These are phyloP conservation scores for Umbilicaria muhlenbergii DNA, from an alignment of 495 filamentous ascomycete species.

Conservation along the genomic window DNA sequence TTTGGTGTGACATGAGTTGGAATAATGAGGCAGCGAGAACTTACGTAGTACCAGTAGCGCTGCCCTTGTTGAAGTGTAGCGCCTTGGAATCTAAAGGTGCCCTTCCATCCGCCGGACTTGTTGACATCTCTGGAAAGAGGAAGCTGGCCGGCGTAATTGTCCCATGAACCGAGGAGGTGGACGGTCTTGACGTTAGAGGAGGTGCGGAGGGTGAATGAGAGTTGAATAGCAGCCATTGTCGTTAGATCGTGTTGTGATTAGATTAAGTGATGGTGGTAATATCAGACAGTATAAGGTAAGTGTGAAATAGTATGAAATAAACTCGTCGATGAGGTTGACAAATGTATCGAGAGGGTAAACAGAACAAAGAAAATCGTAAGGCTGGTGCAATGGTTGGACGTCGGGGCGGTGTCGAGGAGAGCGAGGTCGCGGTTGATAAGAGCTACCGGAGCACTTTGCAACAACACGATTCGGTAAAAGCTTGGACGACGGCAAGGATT, in stretches of 20 bases:
- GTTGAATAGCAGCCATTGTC: constrained; percentile 71
- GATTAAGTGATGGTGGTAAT: constrained; percentile 11
- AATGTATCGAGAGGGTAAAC: constrained; percentile 2
- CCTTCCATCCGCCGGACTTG: constrained; percentile 80
- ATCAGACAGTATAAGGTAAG: constrained; percentile 14
- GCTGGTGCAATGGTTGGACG: too few species aligned
- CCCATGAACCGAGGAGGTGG: constrained; percentile 95
- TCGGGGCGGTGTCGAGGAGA: too few species aligned
- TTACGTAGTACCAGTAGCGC: constrained; percentile 96
- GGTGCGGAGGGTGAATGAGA: constrained; percentile 84
- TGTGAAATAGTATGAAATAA: constrained; percentile 10
- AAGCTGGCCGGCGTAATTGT: constrained; percentile 87
- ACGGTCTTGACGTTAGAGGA: constrained; percentile 95
- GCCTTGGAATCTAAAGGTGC: constrained; percentile 90
- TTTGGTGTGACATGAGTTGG: not conserved
- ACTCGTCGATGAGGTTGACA: too few species aligned
- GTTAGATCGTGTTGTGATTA: constrained; percentile 26
- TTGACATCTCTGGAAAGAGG: constrained; percentile 76
- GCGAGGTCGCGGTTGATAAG: too few species aligned
- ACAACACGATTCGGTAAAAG: too few species aligned
- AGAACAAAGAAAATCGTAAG: constrained; percentile 5
- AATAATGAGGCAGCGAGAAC: constrained; percentile 9
- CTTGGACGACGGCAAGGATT: too few species aligned
- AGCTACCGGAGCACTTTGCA: constrained; percentile 14
- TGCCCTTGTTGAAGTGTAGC: constrained; percentile 65